Conservation (phyloP, 129 eudicot species). For the Ambrosia artemisiifolia region DNA sequence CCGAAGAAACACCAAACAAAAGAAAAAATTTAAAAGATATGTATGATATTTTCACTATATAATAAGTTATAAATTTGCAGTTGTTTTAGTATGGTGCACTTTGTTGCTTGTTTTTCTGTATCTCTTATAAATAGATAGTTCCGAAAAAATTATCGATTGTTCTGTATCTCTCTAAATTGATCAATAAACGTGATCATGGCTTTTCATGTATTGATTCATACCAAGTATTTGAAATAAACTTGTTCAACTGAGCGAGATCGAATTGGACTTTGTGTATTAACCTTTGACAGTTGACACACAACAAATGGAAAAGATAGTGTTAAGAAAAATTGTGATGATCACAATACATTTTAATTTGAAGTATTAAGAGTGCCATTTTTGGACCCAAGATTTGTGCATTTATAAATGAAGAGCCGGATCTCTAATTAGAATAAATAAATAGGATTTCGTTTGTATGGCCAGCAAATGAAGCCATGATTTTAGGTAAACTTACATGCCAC, state of each 20-base stretch:
- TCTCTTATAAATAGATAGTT: too few species aligned
- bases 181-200: too few species aligned
- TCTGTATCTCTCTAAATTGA: too few species aligned
- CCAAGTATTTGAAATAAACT: background rate
- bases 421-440: too few species aligned
- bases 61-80: too few species aligned
- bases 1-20: too few species aligned
- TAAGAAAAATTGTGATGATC: background rate
- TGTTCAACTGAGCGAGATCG: background rate
- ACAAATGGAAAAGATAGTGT: background rate
- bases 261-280: background rate
- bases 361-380: constrained; percentile 13
- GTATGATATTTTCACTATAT: too few species aligned
- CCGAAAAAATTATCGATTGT: too few species aligned
- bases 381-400: constrained; percentile 21
- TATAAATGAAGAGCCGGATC: constrained; percentile 19
- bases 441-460: too few species aligned
- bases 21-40: too few species aligned
- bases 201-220: background rate
- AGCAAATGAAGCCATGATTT: constrained; percentile 31
- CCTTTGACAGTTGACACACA: background rate
- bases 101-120: too few species aligned
- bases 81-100: too few species aligned
- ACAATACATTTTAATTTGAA: constrained; percentile 2
- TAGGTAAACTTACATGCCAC: constrained; percentile 25